Evolutionary conservation across 192 early-diverging fungal species (phyloP).

Genomic region (Oehlia diaphana): DNA sequence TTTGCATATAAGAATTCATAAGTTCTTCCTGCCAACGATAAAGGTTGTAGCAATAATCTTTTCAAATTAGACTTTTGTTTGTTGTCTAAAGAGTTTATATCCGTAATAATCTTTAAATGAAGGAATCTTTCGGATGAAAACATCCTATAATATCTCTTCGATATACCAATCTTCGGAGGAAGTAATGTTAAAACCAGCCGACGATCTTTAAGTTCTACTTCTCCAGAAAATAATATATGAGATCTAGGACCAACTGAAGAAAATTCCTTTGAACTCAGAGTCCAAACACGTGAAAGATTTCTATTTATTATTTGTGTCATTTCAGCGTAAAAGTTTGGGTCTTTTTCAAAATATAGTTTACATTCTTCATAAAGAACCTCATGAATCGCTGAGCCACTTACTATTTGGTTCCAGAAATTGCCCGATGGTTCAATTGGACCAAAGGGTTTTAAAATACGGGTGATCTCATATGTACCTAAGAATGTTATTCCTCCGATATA

Average conservation of each 20-base stretch:
- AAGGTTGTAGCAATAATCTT: conserved; percentile 22
- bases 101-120: conserved; percentile 19
- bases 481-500: neutral
- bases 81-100: neutral
- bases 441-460: neutral
- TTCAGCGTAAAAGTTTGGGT: neutral
- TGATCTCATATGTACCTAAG: neutral
- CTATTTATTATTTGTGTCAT: neutral
- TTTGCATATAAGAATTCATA: conserved; percentile 39
- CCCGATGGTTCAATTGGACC: neutral
- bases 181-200: neutral
- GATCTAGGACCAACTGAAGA: neutral
- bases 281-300: neutral
- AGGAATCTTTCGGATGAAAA: conserved; percentile 36
- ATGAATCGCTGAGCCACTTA: neutral
- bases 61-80: neutral
- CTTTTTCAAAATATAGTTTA: neutral
- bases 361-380: neutral
- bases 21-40: conserved; percentile 26
- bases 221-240: neutral
- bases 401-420: neutral
- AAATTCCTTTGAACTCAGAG: neutral
- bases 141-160: conserved; percentile 37
- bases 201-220: neutral
- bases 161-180: conserved; percentile 20